Evolutionary conservation across 805 yeast species (phyloP), one percentile per base, ranked within the genome.

Genomic region (Candida lessepsii): DNA sequence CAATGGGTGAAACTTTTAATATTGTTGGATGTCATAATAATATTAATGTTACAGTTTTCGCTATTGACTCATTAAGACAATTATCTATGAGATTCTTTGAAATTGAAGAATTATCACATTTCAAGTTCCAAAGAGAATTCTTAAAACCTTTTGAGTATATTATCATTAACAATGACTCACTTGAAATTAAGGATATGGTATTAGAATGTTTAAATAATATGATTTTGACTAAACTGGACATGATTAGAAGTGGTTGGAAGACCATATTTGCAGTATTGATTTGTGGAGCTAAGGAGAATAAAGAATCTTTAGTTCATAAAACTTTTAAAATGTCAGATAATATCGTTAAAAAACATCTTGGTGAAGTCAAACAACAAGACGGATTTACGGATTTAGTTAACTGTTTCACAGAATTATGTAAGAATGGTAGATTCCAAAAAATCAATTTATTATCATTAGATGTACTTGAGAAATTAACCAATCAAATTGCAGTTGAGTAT

Each of bases 51-150:
- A 89, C 85, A 2, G 80, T 85, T 52, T 90, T 93, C 65, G 98
- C 99, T 0, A 69, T 95, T 40, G 98, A 93, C 58, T 90, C 98
- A 0, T 73, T 93, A 50, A 79, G 98, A 53, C 99, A 93, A 63
- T 70, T 93, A 41, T 83, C 96, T 4, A 83, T 87, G 78, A 75
- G 98, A 52, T 95, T 93, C 60, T 77, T 93, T 53, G 95, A 88
- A 44, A 78, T 93, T 47, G 98, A 93, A 42, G 99, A 93, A 61
- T 76, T 93, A 60, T 76, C 97, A 0, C 96, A 95, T 54, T 93
- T 93, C 73, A 89, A 86, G 60, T 93, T 93, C 67, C 99, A 93
- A 61, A 83, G 84, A 52, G 97, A 91, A 57, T 95, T 93, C 54
- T 73, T 93, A 58, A 80, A 81, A 54, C 99, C 99, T 2, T 93